phyloP scores from a whole-genome alignment of 352 stramenopile species.

The Pythium dissimile region DNA sequence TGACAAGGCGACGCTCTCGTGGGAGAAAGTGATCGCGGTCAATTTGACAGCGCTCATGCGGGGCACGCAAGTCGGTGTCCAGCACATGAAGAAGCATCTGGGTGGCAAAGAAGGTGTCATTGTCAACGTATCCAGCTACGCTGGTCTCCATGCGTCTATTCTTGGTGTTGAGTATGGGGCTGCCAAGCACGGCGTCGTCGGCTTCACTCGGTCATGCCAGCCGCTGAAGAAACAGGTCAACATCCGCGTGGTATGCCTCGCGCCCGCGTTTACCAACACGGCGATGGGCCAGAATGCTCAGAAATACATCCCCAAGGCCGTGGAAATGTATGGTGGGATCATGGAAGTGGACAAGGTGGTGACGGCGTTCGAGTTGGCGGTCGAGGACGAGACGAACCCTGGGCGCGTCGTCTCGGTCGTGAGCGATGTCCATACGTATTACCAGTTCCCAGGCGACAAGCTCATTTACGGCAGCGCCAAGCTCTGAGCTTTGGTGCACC shows the following conservation, averaged over 20 bases:
- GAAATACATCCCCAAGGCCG: slow-evolving; percentile 39
- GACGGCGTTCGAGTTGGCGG: slow-evolving; percentile 42
- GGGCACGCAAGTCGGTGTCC: slow-evolving; percentile 59
- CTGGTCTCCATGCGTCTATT: slow-evolving; percentile 43
- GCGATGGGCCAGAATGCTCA: slow-evolving; percentile 48
- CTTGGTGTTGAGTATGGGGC: slow-evolving; percentile 68
- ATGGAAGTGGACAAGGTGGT: slow-evolving; percentile 45
- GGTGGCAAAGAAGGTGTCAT: slow-evolving; percentile 61
- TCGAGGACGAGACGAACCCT: slow-evolving; percentile 54
- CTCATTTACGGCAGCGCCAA: slow-evolving; percentile 62
- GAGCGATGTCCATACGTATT: slow-evolving; percentile 41
- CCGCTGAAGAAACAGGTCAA: slow-evolving; percentile 59
- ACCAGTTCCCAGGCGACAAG: slow-evolving; percentile 68
- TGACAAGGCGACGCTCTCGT: slow-evolving; percentile 31
- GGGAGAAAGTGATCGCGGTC: slow-evolving; percentile 70
- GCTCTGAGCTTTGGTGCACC: too few species aligned
- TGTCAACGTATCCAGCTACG: slow-evolving; percentile 69
- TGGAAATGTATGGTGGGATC: slow-evolving; percentile 43
- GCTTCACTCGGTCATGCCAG: slow-evolving; percentile 66
- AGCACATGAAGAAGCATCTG: slow-evolving; percentile 55
- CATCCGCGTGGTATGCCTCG: slow-evolving; percentile 66
- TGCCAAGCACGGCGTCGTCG: slow-evolving; percentile 70
- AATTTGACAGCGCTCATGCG: slow-evolving; percentile 68
- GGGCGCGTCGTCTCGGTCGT: slow-evolving; percentile 59
- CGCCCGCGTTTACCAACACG: slow-evolving; percentile 67